Conservation (phyloP, 2,329 filamentous ascomycete species). For the Neonectria neomacrospora region DNA sequence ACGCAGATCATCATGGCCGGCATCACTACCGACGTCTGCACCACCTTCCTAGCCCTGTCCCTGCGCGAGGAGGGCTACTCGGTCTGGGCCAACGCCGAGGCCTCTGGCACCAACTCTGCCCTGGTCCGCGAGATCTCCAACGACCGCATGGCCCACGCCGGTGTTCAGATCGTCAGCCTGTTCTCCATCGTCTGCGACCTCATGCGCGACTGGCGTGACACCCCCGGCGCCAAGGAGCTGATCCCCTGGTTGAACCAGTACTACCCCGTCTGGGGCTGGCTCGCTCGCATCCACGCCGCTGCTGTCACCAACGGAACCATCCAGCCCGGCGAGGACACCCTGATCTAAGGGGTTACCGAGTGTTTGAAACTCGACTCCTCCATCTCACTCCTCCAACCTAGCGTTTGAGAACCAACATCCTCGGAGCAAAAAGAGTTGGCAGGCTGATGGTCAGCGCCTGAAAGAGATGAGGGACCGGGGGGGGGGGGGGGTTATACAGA, state of each 20-base stretch:
- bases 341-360: slow-evolving; percentile 17
- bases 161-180: slow-evolving; percentile 71
- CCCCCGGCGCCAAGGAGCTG: slow-evolving; percentile 64
- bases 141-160: slow-evolving; percentile 72
- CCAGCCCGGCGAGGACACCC: slow-evolving; percentile 62
- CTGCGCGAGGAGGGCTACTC: slow-evolving; percentile 76
- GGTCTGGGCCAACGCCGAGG: slow-evolving; percentile 79
- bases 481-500: neutral
- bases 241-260: slow-evolving; percentile 74
- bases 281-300: slow-evolving; percentile 70
- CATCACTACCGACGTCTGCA: slow-evolving; percentile 81
- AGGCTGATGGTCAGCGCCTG: neutral
- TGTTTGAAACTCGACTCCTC: neutral
- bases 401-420: neutral
- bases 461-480: neutral
- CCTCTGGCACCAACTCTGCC: slow-evolving; percentile 71
- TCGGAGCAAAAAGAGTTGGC: neutral
- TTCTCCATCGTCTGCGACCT: slow-evolving; percentile 75
- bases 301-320: slow-evolving; percentile 70
- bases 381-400: neutral
- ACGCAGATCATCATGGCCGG: slow-evolving; percentile 78
- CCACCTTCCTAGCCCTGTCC: slow-evolving; percentile 78
- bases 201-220: slow-evolving; percentile 76
- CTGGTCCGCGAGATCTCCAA: slow-evolving; percentile 73
- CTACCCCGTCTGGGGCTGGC: slow-evolving; percentile 71